Percentiles rank a stretch among this genome's conserved stretches.
These are phyloP conservation scores for Eucalyptus erythrocorys DNA, from an alignment of 345 rosid genomes.

Conservation along the genomic window DNA sequence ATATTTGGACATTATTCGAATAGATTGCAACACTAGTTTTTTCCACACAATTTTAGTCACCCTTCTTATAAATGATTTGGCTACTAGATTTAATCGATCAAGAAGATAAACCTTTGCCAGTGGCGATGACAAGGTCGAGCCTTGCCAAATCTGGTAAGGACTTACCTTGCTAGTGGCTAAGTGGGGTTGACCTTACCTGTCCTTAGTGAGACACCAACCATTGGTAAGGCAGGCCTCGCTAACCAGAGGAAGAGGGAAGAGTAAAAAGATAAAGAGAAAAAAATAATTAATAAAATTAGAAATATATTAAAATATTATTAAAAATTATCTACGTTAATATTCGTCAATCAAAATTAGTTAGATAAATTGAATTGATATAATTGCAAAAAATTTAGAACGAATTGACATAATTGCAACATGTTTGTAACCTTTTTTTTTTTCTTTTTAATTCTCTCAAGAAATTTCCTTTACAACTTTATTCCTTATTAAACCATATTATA, in stretches of 20 bases:
- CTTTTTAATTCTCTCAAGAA: background rate
- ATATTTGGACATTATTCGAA: background rate
- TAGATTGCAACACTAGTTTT: background rate
- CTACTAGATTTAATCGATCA: too few relatives aligned
- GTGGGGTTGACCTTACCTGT: too few relatives aligned
- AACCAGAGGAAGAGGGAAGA: background rate
- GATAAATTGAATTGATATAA: fast-evolving
- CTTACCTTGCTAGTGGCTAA: fast-evolving
- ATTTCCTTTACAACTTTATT: too few relatives aligned
- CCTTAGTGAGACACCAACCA: fast-evolving
- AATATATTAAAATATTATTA: too few relatives aligned
- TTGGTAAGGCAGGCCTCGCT: fast-evolving
- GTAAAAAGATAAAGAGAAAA: too few relatives aligned
- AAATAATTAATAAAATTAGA: too few relatives aligned
- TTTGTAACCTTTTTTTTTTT: too few relatives aligned
- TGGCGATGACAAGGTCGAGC: too few relatives aligned
- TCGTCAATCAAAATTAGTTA: fast-evolving
- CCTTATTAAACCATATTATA: background rate
- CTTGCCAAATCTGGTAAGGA: fast-evolving
- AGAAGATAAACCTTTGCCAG: background rate
- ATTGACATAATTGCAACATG: background rate
- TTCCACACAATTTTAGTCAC: too few relatives aligned
- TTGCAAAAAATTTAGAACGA: too few relatives aligned
- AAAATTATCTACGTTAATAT: fast-evolving
- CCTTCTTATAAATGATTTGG: background rate